Conservation (phyloP, 495 filamentous ascomycete genomes). For the Neurospora discreta region DNA sequence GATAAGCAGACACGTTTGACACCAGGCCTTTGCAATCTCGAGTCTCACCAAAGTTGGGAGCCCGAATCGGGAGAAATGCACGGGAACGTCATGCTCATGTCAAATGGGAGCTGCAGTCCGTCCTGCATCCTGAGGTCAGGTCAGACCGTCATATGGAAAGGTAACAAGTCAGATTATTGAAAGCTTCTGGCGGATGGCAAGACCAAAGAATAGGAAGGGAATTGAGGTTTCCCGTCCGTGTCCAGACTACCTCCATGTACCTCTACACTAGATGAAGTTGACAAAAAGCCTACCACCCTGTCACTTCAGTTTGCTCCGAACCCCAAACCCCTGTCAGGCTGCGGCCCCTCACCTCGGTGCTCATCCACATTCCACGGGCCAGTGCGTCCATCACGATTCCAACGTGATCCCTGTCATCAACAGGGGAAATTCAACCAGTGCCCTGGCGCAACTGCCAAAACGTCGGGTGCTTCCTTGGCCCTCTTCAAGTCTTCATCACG, state of each 20-base stretch:
- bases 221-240: neutral
- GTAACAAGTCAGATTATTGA: neutral
- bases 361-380: neutral
- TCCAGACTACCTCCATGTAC: too few relatives aligned
- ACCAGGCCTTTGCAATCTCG: neutral
- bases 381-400: neutral
- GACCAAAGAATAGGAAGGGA: neutral
- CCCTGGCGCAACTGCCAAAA: neutral
- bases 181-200: neutral
- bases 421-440: neutral
- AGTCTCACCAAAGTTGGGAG: neutral
- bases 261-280: neutral
- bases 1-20: neutral
- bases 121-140: neutral
- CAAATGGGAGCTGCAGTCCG: neutral
- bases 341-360: neutral
- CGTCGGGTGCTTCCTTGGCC: neutral
- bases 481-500: neutral
- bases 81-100: neutral
- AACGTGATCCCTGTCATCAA: neutral
- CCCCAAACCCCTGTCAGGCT: neutral
- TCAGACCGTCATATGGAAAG: neutral
- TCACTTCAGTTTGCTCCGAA: neutral
- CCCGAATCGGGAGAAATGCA: neutral
- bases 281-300: neutral